Evolutionary conservation across 2,329 filamentous ascomycete species (phyloP), one percentile per base, ranked within the genome.

Genomic region (Coniochaeta ligniaria): DNA sequence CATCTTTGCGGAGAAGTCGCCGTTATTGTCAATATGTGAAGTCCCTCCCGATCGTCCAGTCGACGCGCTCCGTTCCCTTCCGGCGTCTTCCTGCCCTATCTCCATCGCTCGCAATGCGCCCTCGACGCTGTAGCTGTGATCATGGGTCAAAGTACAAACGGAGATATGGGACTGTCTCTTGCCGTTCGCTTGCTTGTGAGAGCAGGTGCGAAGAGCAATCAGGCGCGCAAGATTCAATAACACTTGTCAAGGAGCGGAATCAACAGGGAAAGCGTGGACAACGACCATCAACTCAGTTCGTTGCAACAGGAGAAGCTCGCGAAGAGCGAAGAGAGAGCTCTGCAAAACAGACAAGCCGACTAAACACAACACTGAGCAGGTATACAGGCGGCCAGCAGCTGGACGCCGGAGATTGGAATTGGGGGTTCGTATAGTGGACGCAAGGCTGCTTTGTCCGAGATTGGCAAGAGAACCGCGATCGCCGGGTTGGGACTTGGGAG

Each of bases 221-320:
- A 38, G 54, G 58, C 14, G 58, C 14, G 28, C 26, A 52, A 52
- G 56, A 50, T n/a, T 36, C 54, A 58, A 60, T 57, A 69, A 69
- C 67, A 69, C 67, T 69, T 69, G 67, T 69, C 66, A 64, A 57
- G n/a, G 58, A 52, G 43, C 59, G 31, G 12, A 28, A 17, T 31
- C 12, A 52, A 31, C 47, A 63, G 56, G 47, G 43, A 60, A 60
- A 35, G 43, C 57, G 36, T 52, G 54, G 60, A 63, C 60, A 63
- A 67, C 63, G 62, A 60, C 62, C 31, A 35, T 36, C 31, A 54
- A 52, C 31, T 56, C 54, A 43, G 28, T 59, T 55, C 58, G 58
- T 59, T 59, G 58, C 22, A 55, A 24, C 24, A 52, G 17, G 47
- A 12, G 47, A 52, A 52, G 47, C 20, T 52, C 24, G 47, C 22